Base-by-base conservation (phyloP, 83 land plant species). In the Isoetes engelmannii region DNA sequence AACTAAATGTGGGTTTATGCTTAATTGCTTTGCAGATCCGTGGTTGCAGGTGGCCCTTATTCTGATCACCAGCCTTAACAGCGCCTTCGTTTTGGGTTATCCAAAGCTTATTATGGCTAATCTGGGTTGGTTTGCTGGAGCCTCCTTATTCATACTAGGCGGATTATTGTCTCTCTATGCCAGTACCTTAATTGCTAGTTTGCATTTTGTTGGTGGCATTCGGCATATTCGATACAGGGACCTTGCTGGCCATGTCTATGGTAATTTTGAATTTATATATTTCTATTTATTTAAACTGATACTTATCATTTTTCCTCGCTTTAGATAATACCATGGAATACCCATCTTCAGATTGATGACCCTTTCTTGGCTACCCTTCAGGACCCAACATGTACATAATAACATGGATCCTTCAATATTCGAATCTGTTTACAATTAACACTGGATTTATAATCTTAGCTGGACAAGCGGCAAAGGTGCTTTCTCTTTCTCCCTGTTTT, bases 211-310 rank as follows among this genome's bases (percentile, higher is more conserved):
- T 46, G 78, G 71, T 42, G 85, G 81, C 51, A 72, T 67, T 44
- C 61, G 84, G 21, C 73, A 72, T 61, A 83, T 83, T 69, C 63
- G 85, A 73, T 83, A 83, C 60, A 66, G 81, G 63, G 84, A 83
- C 48, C 66, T 83, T 15, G 71, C 77, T 72, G 85, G 84, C 5
- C 59, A 61, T 47, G 49, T 72, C 17, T 83, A 61, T 53, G 85
- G 85, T 83, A 13, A 70, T n/a, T n/a, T n/a, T n/a, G n/a, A n/a
- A n/a, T n/a, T n/a, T n/a, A n/a, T n/a, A n/a, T n/a, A n/a, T n/a
- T n/a, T n/a, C n/a, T n/a, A n/a, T n/a, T n/a, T n/a, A n/a, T n/a
- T n/a, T n/a, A n/a, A n/a, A n/a, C n/a, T n/a, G n/a, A n/a, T n/a
- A n/a, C n/a, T n/a, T n/a, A n/a, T n/a, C n/a, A n/a, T n/a, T n/a